These are phyloP conservation scores for Colletotrichum scovillei DNA, from an alignment of 2,329 filamentous ascomycete genomes.

Conservation along the genomic window DNA sequence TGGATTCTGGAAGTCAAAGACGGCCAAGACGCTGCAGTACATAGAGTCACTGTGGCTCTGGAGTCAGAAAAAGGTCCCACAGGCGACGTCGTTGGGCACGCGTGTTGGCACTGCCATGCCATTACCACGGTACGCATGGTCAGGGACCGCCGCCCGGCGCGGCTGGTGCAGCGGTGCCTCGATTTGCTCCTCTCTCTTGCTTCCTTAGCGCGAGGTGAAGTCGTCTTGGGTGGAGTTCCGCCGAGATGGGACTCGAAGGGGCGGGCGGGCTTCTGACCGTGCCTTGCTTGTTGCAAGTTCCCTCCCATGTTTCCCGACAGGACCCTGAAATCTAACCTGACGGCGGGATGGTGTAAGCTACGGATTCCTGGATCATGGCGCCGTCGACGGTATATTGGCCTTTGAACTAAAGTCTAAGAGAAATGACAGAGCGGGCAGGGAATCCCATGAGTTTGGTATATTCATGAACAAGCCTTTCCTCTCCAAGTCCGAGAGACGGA, in stretches of 20 bases:
- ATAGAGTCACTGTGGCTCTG: not conserved
- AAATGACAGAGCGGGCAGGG: not conserved
- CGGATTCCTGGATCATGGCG: constrained; percentile 17
- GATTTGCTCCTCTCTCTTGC: constrained; percentile 24
- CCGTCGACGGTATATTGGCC: not conserved
- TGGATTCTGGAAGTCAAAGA: not conserved
- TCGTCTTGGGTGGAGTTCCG: constrained; percentile 27
- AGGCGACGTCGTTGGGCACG: constrained; percentile 30
- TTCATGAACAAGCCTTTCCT: not conserved
- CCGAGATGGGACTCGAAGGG: constrained; percentile 28
- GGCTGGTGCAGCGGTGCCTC: constrained; percentile 25
- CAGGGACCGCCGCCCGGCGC: constrained; percentile 19
- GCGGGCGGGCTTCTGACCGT: constrained; percentile 29
- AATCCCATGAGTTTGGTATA: not conserved
- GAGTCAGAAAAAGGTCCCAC: constrained; percentile 18
- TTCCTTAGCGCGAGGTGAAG: constrained; percentile 16
- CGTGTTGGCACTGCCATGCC: constrained; percentile 27
- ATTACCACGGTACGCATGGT: not conserved
- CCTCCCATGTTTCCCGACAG: constrained; percentile 29
- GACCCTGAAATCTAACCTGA: constrained; percentile 28
- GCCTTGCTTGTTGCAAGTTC: constrained; percentile 33
- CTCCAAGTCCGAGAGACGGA: not conserved
- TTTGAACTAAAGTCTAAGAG: not conserved
- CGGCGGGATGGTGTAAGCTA: constrained; percentile 24
- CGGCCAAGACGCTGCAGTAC: not conserved